These are phyloP conservation scores for Beauveria varroae DNA, from an alignment of 2,329 filamentous ascomycete genomes.

Conservation along the genomic window DNA sequence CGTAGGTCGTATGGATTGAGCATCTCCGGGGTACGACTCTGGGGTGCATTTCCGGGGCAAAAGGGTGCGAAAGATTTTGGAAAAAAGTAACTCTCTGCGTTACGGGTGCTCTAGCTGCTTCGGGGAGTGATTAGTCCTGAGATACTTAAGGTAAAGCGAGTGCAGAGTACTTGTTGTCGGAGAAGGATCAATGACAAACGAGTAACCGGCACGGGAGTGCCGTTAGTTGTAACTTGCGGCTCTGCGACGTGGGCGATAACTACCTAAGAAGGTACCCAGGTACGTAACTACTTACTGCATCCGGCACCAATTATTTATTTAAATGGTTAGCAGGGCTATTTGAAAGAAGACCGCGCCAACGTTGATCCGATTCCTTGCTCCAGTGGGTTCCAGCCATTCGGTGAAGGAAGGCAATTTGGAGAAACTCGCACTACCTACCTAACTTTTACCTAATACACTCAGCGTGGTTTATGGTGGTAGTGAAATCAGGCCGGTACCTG, in stretches of 20 bases:
- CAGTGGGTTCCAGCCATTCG: too few species aligned
- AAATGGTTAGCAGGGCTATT: too few species aligned
- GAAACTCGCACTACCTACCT: too few species aligned
- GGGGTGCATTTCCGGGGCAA: background rate
- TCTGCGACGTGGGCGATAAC: background rate
- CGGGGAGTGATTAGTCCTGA: background rate
- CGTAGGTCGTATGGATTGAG: background rate
- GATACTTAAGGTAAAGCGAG: background rate
- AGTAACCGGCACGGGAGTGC: background rate
- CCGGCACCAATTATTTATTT: too few species aligned
- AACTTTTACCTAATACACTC: too few species aligned
- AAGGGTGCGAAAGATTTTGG: background rate
- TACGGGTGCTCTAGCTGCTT: background rate
- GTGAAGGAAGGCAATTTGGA: too few species aligned
- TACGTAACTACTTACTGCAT: too few species aligned
- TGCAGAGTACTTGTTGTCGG: background rate
- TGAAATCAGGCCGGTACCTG: too few species aligned
- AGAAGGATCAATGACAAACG: background rate
- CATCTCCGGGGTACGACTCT: constrained; percentile 3
- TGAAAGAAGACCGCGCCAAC: background rate
- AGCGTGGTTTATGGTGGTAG: too few species aligned
- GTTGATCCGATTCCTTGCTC: background rate
- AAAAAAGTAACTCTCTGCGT: background rate
- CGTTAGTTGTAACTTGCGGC: background rate
- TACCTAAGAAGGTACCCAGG: background rate